Evolutionary conservation across 495 filamentous ascomycete species (phyloP).

Genomic region (Choiromyces venosus): DNA sequence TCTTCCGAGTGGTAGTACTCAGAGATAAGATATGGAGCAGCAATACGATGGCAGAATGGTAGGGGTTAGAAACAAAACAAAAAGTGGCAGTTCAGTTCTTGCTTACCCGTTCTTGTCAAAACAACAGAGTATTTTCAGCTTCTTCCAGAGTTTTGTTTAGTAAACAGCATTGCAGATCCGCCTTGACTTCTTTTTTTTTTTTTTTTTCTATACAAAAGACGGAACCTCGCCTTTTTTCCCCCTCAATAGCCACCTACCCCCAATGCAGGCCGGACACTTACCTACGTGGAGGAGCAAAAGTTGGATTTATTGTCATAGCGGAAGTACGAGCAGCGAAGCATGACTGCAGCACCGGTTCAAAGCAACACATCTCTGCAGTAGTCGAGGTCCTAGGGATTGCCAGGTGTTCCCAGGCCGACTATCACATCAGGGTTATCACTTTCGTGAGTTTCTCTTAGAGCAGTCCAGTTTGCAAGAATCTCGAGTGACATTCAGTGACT

Average conservation of each 20-base stretch:
- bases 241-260: background rate
- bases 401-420: background rate
- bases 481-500: background rate
- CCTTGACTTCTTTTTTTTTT: background rate
- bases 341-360: background rate
- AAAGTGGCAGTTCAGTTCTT: background rate
- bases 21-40: background rate
- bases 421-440: background rate
- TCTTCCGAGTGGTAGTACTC: background rate
- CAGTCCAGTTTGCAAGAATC: background rate
- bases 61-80: background rate
- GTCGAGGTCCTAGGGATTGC: background rate
- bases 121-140: background rate
- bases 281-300: background rate
- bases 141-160: background rate
- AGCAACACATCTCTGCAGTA: background rate
- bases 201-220: background rate
- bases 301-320: background rate
- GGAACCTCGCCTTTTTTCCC: background rate
- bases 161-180: background rate
- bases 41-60: background rate
- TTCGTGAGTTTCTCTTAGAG: background rate
- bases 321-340: background rate
- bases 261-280: background rate
- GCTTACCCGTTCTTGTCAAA: background rate